Evolutionary conservation across 495 filamentous ascomycete genomes (phyloP).

Genomic region (Penicilliopsis zonata): DNA sequence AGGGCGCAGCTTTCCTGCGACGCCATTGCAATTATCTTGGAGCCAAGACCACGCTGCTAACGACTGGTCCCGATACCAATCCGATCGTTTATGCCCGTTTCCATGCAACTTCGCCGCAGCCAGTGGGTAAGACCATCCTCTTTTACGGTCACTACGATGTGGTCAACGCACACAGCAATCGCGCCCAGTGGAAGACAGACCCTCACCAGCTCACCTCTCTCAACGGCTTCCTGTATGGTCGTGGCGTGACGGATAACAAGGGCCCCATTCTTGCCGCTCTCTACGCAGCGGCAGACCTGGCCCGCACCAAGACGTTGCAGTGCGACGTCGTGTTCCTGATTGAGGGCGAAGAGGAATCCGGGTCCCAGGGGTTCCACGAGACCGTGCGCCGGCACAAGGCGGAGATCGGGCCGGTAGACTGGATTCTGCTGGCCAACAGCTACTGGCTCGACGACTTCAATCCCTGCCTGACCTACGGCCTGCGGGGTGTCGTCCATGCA

Average conservation of each 20-base stretch:
- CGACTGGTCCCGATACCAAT: conserved; percentile 62
- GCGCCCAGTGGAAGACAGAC: conserved; percentile 67
- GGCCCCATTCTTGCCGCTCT: conserved; percentile 86
- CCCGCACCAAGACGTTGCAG: conserved; percentile 61
- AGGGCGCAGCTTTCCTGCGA: conserved; percentile 82
- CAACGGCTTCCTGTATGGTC: conserved; percentile 92
- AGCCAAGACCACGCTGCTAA: conserved; percentile 74
- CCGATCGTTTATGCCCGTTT: conserved; percentile 88
- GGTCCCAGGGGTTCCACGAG: conserved; percentile 76
- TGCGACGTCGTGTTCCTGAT: conserved; percentile 89
- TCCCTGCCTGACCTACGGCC: conserved; percentile 88
- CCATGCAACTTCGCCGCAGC: conserved; percentile 38
- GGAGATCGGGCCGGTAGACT: conserved; percentile 83
- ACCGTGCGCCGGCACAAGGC: conserved; percentile 65
- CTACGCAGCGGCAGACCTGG: conserved; percentile 81
- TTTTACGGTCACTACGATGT: conserved; percentile 99
- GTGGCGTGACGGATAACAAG: conserved; percentile 94
- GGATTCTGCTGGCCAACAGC: conserved; percentile 88
- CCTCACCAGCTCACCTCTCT: conserved; percentile 77
- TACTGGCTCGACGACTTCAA: conserved; percentile 97
- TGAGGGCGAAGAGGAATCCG: conserved; percentile 94
- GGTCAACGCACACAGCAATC: conserved; percentile 77
- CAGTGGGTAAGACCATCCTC: conserved; percentile 73
- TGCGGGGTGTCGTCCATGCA: conserved; percentile 90
- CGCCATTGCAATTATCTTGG: conserved; percentile 83